Base-by-base conservation (phyloP, 352 stramenopile species). In the Pythium phragmitis region DNA sequence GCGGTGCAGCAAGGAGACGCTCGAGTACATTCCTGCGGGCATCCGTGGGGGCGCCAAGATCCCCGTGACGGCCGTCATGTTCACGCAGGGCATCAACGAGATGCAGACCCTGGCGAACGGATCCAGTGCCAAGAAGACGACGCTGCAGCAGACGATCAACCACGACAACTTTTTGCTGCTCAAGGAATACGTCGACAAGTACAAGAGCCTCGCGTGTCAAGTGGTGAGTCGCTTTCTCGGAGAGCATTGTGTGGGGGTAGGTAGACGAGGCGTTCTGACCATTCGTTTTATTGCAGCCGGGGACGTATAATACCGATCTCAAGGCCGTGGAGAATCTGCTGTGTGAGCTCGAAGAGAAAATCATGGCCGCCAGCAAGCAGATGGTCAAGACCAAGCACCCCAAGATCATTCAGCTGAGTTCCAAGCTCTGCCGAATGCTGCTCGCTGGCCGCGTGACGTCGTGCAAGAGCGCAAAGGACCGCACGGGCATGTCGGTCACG, bases 391-490 rank as follows among this genome's bases (percentile, higher is more conserved):
- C 60, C 51, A 94, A 94, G 72, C 82, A 85, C 8, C 84, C 86
- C 0, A 85, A 94, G 72, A 94, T 94, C 55, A 64, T 94, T 23
- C 84, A 93, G 67, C 63, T 91, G 57, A 91, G 79, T 64, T 92
- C 86, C 0, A 79, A 90, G 37, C 68, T 94, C 41, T 92, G 82
- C 63, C 84, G 86, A 12, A 64, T 72, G 37, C 74, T 99, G 23
- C 79, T 83, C 6, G 96, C 83, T 30, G 94, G 93, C 9, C 89
- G 91, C 37, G 83, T 97, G 46, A 97, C 97, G 0, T 98, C 98
- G 67, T 99, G 96, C 70, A 99, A 99, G 66, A 97, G 82, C 48
- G 96, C 96, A 16, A 99, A 99, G 73, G 96, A 99, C 76, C 89
- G 96, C 50, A 99, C 96, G 42, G 95, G 93, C 13, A 99, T 99